These are phyloP conservation scores for Phytophthora agathidicida DNA, from an alignment of 352 stramenopile genomes.

Conservation along the genomic window DNA sequence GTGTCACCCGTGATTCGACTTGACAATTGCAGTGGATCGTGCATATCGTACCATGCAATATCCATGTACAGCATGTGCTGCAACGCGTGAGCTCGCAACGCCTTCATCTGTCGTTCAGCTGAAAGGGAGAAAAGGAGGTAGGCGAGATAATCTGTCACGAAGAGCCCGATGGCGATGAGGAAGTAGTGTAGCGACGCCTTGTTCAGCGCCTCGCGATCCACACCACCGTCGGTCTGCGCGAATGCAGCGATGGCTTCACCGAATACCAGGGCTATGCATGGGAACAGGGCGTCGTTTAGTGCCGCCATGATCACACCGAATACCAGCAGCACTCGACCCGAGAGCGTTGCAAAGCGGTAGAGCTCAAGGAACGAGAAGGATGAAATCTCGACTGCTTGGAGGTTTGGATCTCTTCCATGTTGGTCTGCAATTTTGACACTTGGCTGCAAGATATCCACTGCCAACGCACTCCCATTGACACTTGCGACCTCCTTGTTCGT, in stretches of 20 bases:
- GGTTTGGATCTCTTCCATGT: too few species aligned
- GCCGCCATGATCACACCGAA: too few species aligned
- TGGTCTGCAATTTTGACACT: too few species aligned
- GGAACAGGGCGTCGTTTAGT: too few species aligned
- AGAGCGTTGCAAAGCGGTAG: too few species aligned
- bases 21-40: slow-evolving; percentile 31
- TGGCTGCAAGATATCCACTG: too few species aligned
- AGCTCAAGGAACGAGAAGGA: too few species aligned
- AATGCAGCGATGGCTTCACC: slow-evolving; percentile 51
- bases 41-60: slow-evolving; percentile 43
- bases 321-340: too few species aligned
- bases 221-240: slow-evolving; percentile 19
- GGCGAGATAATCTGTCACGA: slow-evolving; percentile 36
- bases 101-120: slow-evolving; percentile 46
- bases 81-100: slow-evolving; percentile 27
- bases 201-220: slow-evolving; percentile 32
- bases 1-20: slow-evolving; percentile 29
- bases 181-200: slow-evolving; percentile 34
- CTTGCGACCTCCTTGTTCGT: too few species aligned
- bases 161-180: slow-evolving; percentile 30
- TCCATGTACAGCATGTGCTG: slow-evolving; percentile 47
- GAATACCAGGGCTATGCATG: slow-evolving; percentile 33
- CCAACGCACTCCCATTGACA: too few species aligned
- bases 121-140: slow-evolving; percentile 35
- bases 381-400: too few species aligned